Percentiles rank a stretch among this genome's conserved stretches.
Conservation (phyloP, 257 asterid species). For the Nicotiana obtusifolia region DNA sequence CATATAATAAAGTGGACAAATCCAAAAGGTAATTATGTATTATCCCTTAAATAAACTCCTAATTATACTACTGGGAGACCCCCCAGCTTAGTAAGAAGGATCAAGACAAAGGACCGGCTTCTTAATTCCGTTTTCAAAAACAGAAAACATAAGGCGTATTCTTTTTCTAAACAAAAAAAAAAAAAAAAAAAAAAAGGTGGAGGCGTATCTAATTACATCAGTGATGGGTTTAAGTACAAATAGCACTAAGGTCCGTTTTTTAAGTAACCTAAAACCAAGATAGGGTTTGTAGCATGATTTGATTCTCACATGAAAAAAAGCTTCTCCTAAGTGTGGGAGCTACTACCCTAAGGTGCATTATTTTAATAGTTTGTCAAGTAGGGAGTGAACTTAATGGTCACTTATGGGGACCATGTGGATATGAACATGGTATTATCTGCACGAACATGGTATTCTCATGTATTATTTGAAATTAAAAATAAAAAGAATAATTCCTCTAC, state of each 20-base stretch:
- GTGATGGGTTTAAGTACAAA: background rate
- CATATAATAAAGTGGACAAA: no score
- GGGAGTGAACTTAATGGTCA: constrained; percentile 12
- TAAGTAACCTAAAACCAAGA: background rate
- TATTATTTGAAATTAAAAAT: no score
- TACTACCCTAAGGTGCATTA: background rate
- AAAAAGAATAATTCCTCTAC: no score
- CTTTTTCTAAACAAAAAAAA: no score
- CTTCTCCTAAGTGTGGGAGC: constrained; percentile 1
- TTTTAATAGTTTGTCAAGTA: constrained; percentile 7
- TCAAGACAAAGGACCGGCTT: no score
- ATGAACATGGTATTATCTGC: background rate
- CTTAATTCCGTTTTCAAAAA: no score
- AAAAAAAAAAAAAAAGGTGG: no score
- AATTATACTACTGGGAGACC: no score
- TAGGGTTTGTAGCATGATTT: background rate
- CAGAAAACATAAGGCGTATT: no score
- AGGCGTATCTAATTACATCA: background rate
- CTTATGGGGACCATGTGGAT: constrained; percentile 1
- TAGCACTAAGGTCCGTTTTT: background rate
- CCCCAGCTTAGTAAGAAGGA: no score
- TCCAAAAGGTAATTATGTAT: no score
- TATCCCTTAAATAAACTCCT: no score
- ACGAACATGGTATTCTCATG: background rate
- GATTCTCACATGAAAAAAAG: constrained; percentile 1